Evolutionary conservation across 257 asterid genomes (phyloP).

Genomic region (Nicotiana tabacum): DNA sequence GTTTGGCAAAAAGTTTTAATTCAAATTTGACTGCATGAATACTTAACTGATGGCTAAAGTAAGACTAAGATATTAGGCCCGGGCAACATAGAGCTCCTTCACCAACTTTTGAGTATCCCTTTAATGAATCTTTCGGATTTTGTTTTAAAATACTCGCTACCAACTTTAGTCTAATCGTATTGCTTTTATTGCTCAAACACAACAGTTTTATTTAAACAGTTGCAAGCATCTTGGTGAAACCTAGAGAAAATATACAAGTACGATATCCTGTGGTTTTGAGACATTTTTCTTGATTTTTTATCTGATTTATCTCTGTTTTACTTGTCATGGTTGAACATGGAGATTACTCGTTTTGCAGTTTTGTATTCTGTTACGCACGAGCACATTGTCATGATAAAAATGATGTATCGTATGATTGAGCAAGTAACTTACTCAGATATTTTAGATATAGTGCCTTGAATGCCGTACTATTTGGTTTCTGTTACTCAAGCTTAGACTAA

Average conservation of each 20-base stretch:
- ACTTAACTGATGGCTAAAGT: neutral
- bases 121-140: neutral
- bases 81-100: neutral
- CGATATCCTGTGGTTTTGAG: neutral
- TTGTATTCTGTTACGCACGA: neutral
- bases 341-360: neutral
- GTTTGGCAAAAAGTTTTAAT: neutral
- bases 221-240: neutral
- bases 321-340: neutral
- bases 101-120: neutral
- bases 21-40: neutral
- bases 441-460: neutral
- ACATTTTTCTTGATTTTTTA: neutral
- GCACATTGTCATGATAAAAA: neutral
- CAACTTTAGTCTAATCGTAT: neutral
- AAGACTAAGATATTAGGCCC: neutral
- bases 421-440: neutral
- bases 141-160: neutral
- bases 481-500: conserved; percentile 23
- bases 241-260: neutral
- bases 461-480: neutral
- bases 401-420: neutral
- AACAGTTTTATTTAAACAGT: neutral
- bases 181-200: neutral
- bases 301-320: neutral